Evolutionary conservation across 805 yeast species (phyloP), one percentile per base, ranked within the genome.

Genomic region (Lipomyces sp.): DNA sequence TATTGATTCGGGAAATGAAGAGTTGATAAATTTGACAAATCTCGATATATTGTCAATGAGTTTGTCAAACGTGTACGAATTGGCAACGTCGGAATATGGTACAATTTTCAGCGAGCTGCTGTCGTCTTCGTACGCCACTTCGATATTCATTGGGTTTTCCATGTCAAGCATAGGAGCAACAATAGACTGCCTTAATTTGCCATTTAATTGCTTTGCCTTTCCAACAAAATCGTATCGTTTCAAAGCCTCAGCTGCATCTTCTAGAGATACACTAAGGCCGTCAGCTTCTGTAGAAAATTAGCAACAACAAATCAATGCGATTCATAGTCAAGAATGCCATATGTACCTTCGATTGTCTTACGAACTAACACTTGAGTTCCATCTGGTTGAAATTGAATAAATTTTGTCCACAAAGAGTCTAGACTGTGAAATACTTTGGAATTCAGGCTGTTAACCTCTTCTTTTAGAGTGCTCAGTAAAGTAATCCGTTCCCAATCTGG

Each of bases 401-500:
- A 55, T 45, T 53, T 24, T 2, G 50, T 32, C 71, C 71, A 68
- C 37, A 64, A 29, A 34, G 33, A 11, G 60, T 68, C 70, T 54
- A 68, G 50, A 11, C 33, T 30, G 18, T 55, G 59, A 39, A 68
- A 66, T 1, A 68, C 69, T 15, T 58, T 53, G 5, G 71, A 24
- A 59, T 59, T 57, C n/a, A 68, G 6, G 29, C 63, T 34, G 45
- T 60, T 66, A n/a, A 68, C 69, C 30, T 68, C 71, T 50, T 65
- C 71, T 10, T 68, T 65, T 18, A 68, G 48, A 6, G 57, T 51
- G 33, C 69, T 57, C 18, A 68, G 60, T 32, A 65, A 18, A 30
- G 57, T 42, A 10, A 65, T 53, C 33, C 57, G 62, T 34, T 68
- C 65, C 71, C 71, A 68, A 33, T 64, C 67, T n/a, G 64, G 63